phyloP scores from a whole-genome alignment of 345 rosid species.

The Syzygium jambos region DNA sequence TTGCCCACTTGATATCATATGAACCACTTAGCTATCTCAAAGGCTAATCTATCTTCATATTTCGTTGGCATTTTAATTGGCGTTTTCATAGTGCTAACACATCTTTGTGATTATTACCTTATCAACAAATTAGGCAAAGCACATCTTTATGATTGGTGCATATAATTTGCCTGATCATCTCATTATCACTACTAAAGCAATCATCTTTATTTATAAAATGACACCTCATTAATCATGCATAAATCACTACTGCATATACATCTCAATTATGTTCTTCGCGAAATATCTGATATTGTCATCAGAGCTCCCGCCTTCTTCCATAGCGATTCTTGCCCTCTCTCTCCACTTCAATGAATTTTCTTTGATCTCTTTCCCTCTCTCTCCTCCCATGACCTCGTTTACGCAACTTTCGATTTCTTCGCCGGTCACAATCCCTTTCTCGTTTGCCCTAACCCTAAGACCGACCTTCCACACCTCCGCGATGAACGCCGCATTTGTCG shows the following conservation, averaged over 20 bases:
- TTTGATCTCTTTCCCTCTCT: not conserved
- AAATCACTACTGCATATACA: not conserved
- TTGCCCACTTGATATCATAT: not conserved
- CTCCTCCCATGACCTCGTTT: not conserved
- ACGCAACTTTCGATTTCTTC: not conserved
- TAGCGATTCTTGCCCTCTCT: not conserved
- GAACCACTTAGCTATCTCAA: not conserved
- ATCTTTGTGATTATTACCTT: not conserved
- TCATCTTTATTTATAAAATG: not conserved
- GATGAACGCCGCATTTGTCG: not conserved
- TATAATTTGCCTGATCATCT: not conserved
- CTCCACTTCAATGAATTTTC: not conserved
- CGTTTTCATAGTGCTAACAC: not conserved
- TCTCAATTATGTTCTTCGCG: not conserved
- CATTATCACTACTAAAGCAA: not conserved
- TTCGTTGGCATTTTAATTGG: not conserved
- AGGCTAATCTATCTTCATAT: not conserved
- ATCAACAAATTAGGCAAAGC: not conserved
- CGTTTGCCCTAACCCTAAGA: not conserved
- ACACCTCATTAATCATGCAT: not conserved
- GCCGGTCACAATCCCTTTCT: not conserved
- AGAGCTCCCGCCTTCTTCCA: constrained; percentile 5
- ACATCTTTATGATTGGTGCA: not conserved
- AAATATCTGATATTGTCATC: not conserved
- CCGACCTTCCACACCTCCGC: constrained; percentile 1